A percentile compares a stretch with the other conserved stretches of the same genome.
Evolutionary conservation across 805 yeast species (phyloP).

Genomic region (Metschnikowia cubensis): DNA sequence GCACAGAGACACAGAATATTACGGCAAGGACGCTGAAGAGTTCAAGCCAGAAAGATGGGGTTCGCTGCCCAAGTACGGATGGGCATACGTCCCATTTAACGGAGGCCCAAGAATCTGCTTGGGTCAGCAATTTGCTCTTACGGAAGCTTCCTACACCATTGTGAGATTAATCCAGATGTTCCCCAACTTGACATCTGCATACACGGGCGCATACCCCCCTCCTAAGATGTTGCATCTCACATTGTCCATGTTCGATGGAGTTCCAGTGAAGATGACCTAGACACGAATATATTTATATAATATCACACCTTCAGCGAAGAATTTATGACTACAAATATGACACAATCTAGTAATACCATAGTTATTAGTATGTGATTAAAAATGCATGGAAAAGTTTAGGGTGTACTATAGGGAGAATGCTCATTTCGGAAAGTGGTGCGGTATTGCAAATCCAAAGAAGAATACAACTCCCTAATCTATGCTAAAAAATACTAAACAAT

Average conservation of each 20-base stretch:
- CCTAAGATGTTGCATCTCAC: constrained; percentile 23
- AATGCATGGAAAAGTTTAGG: no score
- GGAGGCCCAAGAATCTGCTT: constrained; percentile 56
- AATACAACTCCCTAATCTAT: no score
- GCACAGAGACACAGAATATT: constrained; percentile 23
- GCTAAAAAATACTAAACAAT: no score
- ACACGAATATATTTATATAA: neutral
- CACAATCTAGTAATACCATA: no score
- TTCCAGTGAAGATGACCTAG: constrained; percentile 14
- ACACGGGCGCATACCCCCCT: constrained; percentile 16
- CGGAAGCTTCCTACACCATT: constrained; percentile 45
- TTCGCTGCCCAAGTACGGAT: constrained; percentile 30
- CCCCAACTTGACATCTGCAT: constrained; percentile 21
- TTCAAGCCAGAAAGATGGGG: constrained; percentile 41
- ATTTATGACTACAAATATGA: neutral
- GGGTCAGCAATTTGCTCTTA: constrained; percentile 54
- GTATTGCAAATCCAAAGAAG: no score
- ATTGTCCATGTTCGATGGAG: constrained; percentile 23
- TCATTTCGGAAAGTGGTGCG: no score
- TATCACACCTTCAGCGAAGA: neutral
- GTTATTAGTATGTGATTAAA: no score
- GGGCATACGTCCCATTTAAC: constrained; percentile 51
- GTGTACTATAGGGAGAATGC: no score
- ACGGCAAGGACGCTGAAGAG: constrained; percentile 32
- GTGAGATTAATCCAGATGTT: constrained; percentile 34